Percentiles rank a stretch among this genome's conserved stretches.
phyloP scores from a whole-genome alignment of 345 rosid genomes.

The Corchorus capsularis region DNA sequence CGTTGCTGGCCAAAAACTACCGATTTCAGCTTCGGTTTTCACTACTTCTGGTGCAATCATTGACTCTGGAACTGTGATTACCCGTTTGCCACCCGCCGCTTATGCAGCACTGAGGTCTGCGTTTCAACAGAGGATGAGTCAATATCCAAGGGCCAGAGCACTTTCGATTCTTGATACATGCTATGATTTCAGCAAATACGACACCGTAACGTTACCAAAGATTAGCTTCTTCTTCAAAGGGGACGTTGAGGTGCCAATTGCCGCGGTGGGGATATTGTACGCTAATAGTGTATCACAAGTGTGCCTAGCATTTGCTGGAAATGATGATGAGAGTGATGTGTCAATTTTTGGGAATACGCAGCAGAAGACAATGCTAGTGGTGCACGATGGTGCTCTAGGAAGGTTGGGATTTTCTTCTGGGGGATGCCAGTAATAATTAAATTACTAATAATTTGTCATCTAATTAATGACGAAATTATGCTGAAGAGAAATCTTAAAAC shows the following conservation, averaged over 20 bases:
- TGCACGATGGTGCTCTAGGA: neutral
- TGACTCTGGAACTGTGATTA: constrained; percentile 81
- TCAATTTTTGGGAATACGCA: neutral
- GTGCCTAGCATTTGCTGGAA: neutral
- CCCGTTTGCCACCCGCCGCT: constrained; percentile 64
- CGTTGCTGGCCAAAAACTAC: constrained; percentile 50
- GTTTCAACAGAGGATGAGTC: constrained; percentile 52
- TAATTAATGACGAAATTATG: too few relatives aligned
- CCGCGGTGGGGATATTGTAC: neutral
- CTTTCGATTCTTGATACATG: constrained; percentile 73
- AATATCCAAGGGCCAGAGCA: constrained; percentile 51
- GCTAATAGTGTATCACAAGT: neutral
- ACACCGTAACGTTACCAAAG: constrained; percentile 41
- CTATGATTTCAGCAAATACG: constrained; percentile 49
- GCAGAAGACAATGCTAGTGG: neutral
- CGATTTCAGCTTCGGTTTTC: constrained; percentile 51
- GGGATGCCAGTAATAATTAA: neutral
- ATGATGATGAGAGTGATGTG: neutral
- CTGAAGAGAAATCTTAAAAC: neutral
- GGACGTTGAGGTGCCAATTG: neutral
- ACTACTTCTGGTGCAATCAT: constrained; percentile 56
- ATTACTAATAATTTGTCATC: neutral
- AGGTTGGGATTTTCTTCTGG: neutral
- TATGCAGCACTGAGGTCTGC: constrained; percentile 50
- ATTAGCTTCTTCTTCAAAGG: constrained; percentile 20